Evolutionary conservation across 2,329 filamentous ascomycete genomes (phyloP), one percentile per base, ranked within the genome.

Genomic region (Fonsecaea erecta): DNA sequence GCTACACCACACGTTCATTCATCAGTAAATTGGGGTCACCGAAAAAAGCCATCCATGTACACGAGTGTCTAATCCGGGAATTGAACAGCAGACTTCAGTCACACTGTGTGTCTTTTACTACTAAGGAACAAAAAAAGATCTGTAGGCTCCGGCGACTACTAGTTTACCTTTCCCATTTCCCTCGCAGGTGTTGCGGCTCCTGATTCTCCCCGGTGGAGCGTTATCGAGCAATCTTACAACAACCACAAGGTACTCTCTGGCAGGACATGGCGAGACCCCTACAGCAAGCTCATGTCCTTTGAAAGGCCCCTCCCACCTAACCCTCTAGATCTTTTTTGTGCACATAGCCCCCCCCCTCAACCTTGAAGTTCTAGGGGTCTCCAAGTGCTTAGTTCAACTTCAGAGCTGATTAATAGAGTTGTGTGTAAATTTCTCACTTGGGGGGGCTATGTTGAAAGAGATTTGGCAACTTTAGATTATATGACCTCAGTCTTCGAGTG

Each of bases 161-260:
- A 48, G 18, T 48, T 12, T 48, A 48, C 43, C 43, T 48, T 48
- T 21, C 21, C 43, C 43, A 48, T 48, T 48, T 48, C 43, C 21
- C 43, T 48, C 11, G 43, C 5, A 26, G 43, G 43, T 48, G 43
- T 24, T 48, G 43, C 43, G 43, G 43, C 43, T 48, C 43, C 43
- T 48, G 9, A 1, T 21, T 48, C 43, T 48, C 18, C 43, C 43
- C 43, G 43, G 43, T 48, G 43, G 43, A 48, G 43, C 24, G 43
- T 48, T 48, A 24, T 48, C 43, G 43, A 48, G 43, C 43, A 48
- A 48, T 48, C 43, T 48, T 48, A 48, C 43, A 48, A 48, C 43
- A 48, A 21, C 43, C 43, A 48, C 43, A 12, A 26, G 18, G 43
- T 48, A 26, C 18, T 48, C 43, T 24, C 21, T 48, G 43, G 43